Evolutionary conservation across 768 basidiomycete genomes (phyloP).

Genomic region (Tulasnella sp.): DNA sequence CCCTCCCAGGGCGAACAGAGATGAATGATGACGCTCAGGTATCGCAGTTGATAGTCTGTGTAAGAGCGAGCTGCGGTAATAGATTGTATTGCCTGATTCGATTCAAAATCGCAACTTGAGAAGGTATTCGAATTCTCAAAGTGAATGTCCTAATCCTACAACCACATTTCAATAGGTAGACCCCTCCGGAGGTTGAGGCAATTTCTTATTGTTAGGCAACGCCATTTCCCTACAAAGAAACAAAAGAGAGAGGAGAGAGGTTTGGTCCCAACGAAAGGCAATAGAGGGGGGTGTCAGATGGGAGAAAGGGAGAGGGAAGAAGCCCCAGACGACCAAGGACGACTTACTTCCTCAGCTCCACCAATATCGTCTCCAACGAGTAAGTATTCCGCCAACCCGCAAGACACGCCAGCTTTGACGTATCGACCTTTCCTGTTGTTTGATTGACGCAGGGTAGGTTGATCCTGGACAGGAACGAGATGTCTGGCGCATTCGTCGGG

Average conservation of each 20-base stretch:
- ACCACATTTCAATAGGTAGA: conserved; percentile 25
- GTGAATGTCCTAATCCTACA: too few relatives aligned
- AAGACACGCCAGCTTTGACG: conserved; percentile 58
- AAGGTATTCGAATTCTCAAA: too few relatives aligned
- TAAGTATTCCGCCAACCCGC: conserved; percentile 60
- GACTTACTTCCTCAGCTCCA: conserved; percentile 87
- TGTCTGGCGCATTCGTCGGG: conserved; percentile 65
- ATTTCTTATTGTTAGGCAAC: conserved; percentile 78
- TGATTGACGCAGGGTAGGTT: conserved; percentile 87
- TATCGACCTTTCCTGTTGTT: conserved; percentile 67
- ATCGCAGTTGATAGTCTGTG: too few relatives aligned
- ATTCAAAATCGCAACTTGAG: too few relatives aligned
- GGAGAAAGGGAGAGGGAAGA: neutral
- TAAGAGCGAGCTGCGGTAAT: too few relatives aligned
- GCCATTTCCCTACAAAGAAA: conserved; percentile 74
- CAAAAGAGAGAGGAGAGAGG: neutral
- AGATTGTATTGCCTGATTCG: too few relatives aligned
- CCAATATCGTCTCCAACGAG: conserved; percentile 80
- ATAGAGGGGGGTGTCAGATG: neutral
- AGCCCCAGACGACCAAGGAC: too few relatives aligned
- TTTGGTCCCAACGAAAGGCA: neutral
- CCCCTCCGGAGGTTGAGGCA: conserved; percentile 91
- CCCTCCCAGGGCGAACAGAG: too few relatives aligned
- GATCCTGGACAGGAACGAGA: conserved; percentile 81
- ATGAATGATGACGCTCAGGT: neutral